phyloP scores from a whole-genome alignment of 257 asterid genomes.

The Fraxinus excelsior region DNA sequence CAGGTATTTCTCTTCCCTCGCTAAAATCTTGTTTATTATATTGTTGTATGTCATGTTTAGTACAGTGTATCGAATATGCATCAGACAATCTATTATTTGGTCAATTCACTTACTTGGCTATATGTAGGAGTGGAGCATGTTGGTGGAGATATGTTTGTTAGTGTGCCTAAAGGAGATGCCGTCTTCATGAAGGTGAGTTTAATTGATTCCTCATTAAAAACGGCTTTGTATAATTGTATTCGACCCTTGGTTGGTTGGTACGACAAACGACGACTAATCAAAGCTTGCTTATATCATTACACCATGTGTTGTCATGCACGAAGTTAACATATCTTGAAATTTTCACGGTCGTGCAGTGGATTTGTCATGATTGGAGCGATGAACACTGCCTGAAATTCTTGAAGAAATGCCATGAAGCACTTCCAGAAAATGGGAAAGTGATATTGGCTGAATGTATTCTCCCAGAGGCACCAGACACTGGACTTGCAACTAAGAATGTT shows the following conservation, averaged over 20 bases:
- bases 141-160: constrained; percentile 93
- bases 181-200: constrained; percentile 86
- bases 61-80: not conserved
- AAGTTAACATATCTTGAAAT: not conserved
- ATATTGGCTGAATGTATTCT: constrained; percentile 67
- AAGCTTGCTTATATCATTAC: not conserved
- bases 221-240: no score
- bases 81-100: no score
- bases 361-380: constrained; percentile 93
- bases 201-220: not conserved
- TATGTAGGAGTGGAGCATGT: constrained; percentile 71
- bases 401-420: constrained; percentile 73
- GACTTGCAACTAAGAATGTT: constrained; percentile 51
- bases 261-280: no score
- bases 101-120: not conserved
- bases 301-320: not conserved
- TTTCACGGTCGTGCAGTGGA: constrained; percentile 56
- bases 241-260: no score
- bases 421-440: constrained; percentile 81
- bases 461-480: constrained; percentile 70
- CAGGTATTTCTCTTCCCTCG: constrained; percentile 35
- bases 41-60: not conserved
- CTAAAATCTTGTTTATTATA: not conserved
- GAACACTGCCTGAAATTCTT: constrained; percentile 68
- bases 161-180: constrained; percentile 79